These are phyloP conservation scores for Daldinia loculata DNA, from an alignment of 495 filamentous ascomycete genomes.

Conservation along the genomic window DNA sequence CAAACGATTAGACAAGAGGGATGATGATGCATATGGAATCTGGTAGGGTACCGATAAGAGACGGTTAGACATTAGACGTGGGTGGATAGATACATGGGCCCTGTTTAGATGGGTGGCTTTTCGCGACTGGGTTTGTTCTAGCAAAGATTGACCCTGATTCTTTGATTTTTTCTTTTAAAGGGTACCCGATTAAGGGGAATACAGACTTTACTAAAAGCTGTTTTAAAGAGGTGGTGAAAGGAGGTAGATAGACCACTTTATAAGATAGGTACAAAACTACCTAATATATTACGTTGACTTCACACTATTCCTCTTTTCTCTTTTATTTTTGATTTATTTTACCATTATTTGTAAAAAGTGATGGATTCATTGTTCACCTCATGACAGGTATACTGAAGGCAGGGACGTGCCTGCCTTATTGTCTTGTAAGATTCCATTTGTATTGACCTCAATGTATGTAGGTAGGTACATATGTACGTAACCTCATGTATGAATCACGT, in stretches of 20 bases:
- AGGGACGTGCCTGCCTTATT: no score
- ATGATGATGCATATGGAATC: background rate
- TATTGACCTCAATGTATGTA: no score
- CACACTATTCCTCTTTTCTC: background rate
- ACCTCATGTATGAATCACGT: background rate
- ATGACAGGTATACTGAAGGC: no score
- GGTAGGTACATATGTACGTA: no score
- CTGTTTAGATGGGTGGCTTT: background rate
- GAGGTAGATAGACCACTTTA: background rate
- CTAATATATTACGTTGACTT: background rate
- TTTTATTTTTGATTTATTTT: background rate
- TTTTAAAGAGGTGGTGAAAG: background rate
- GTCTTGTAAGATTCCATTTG: no score
- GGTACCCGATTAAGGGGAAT: background rate
- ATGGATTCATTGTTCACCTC: no score
- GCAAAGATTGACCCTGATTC: background rate
- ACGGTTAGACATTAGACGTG: background rate
- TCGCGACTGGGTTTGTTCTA: background rate
- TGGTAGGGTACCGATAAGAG: background rate
- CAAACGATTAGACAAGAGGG: background rate
- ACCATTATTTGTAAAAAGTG: no score
- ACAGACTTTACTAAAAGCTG: background rate
- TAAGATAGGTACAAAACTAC: background rate
- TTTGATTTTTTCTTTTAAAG: background rate
- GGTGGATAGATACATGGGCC: background rate